These are phyloP conservation scores for Epichloe bromicola DNA, from an alignment of 2,329 filamentous ascomycete species.

Conservation along the genomic window DNA sequence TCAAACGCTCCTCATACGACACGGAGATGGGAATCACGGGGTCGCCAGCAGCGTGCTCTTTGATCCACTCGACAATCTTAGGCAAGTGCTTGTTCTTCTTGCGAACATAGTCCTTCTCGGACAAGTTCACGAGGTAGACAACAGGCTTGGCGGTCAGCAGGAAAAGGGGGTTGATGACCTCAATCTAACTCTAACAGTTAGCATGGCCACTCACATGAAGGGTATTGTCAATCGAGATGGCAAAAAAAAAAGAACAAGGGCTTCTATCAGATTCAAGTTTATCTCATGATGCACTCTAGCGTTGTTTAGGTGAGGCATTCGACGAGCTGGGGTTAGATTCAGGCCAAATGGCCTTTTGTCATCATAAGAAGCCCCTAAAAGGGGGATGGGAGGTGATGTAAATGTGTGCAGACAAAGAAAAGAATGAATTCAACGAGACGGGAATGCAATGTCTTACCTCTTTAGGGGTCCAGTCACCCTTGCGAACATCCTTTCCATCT, in stretches of 20 bases:
- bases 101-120: constrained; percentile 90
- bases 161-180: constrained; percentile 93
- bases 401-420: constrained; percentile 11
- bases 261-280: constrained; percentile 55
- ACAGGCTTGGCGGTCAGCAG: constrained; percentile 93
- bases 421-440: not conserved
- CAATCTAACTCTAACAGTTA: constrained; percentile 49
- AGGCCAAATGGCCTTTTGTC: constrained; percentile 94
- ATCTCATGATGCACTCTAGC: constrained; percentile 79
- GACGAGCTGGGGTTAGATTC: constrained; percentile 99
- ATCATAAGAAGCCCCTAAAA: constrained; percentile 52
- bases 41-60: constrained; percentile 75
- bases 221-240: constrained; percentile 6
- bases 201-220: constrained; percentile 3
- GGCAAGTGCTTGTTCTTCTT: constrained; percentile 99
- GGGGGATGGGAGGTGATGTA: not conserved
- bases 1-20: constrained; percentile 82
- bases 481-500: constrained; percentile 84
- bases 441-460: constrained; percentile 55
- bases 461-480: constrained; percentile 80
- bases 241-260: constrained; percentile 6
- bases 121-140: constrained; percentile 93
- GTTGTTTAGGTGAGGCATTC: constrained; percentile 69
- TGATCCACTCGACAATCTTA: constrained; percentile 91
- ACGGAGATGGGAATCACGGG: constrained; percentile 90